phyloP scores from a whole-genome alignment of 257 asterid genomes.

The Solanum arcanum region DNA sequence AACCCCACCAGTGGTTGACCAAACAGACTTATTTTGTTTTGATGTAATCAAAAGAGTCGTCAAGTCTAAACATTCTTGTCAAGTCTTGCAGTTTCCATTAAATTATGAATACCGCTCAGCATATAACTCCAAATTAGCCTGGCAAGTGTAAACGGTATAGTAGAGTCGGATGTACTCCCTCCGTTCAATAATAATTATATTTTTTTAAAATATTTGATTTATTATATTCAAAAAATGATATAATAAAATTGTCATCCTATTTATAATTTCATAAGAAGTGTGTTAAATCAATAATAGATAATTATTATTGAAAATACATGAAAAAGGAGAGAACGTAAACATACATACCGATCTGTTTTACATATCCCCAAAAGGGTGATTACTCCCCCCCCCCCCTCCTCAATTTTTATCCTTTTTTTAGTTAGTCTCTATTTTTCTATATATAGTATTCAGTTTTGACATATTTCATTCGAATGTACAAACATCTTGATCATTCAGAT shows the following conservation, averaged over 20 bases:
- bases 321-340: neutral
- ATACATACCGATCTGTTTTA: neutral
- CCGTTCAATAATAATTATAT: no score
- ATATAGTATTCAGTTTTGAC: neutral
- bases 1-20: neutral
- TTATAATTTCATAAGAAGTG: no score
- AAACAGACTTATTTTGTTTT: neutral
- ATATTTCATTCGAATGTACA: no score
- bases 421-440: neutral
- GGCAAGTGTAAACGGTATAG: neutral
- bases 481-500: no score
- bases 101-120: neutral
- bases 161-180: no score
- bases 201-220: no score
- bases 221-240: no score
- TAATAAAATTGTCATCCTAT: rapidly evolving
- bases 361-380: neutral
- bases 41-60: neutral
- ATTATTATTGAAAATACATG: no score
- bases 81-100: neutral
- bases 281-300: no score
- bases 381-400: neutral
- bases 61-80: neutral
- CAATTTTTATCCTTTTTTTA: no score
- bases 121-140: neutral